Evolutionary conservation across 805 yeast genomes (phyloP).

Genomic region (Myxozyma geophila): DNA sequence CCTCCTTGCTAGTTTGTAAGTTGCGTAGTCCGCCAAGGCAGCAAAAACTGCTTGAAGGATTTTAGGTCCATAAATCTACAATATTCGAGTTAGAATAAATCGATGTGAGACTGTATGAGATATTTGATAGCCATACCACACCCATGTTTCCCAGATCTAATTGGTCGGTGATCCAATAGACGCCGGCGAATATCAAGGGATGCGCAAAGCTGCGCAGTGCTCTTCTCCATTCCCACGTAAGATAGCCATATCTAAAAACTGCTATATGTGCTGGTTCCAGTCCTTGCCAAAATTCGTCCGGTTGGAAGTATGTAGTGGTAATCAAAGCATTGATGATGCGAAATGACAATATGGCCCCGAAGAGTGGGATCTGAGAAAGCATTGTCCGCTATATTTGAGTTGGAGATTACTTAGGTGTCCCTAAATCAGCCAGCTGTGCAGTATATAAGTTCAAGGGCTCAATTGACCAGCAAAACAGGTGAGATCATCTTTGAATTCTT

Average conservation of each 20-base stretch:
- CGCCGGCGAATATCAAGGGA: slow-evolving; percentile 68
- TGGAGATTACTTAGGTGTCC: too few species aligned
- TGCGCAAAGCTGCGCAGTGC: slow-evolving; percentile 78
- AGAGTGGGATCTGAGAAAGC: not conserved
- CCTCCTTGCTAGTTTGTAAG: slow-evolving; percentile 55
- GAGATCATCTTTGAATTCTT: too few species aligned
- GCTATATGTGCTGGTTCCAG: slow-evolving; percentile 85
- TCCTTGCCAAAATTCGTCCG: slow-evolving; percentile 94
- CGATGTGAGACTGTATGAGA: not conserved
- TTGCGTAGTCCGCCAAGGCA: slow-evolving; percentile 68
- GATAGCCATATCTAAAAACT: slow-evolving; percentile 77
- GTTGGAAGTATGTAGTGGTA: slow-evolving; percentile 81
- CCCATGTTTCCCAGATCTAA: slow-evolving; percentile 50
- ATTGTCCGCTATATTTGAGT: not conserved
- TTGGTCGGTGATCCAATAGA: slow-evolving; percentile 47
- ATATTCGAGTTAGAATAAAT: not conserved
- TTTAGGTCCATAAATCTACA: slow-evolving; percentile 56
- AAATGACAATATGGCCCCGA: slow-evolving; percentile 44
- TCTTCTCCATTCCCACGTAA: slow-evolving; percentile 93
- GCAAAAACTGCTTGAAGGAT: slow-evolving; percentile 70
- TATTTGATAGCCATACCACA: slow-evolving; percentile 12
- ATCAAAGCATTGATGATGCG: slow-evolving; percentile 67
- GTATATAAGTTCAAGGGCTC: too few species aligned
- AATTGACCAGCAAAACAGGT: too few species aligned
- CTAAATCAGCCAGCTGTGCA: too few species aligned